phyloP scores from a whole-genome alignment of 169 alveolate species.

The Eimeria falciformis region DNA sequence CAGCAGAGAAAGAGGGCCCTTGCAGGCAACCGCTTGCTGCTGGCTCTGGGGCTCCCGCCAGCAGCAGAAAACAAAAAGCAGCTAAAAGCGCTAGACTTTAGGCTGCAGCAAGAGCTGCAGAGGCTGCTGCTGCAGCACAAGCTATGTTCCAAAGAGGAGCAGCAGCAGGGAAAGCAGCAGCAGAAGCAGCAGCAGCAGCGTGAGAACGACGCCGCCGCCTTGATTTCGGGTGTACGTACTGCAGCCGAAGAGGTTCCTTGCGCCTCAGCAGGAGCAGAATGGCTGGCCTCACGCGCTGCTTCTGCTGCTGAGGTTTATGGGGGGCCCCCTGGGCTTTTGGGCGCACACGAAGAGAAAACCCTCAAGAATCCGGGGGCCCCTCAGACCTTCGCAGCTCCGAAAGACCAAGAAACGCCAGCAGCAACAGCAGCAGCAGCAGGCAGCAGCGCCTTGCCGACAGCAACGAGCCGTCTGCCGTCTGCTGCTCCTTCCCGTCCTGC shows the following conservation, averaged over 20 bases:
- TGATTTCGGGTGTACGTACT: too few relatives aligned
- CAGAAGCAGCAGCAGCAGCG: background rate
- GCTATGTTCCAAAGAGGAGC: background rate
- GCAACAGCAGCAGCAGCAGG: constrained; percentile 39
- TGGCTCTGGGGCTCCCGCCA: background rate
- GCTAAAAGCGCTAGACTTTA: background rate
- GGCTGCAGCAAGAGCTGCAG: constrained; percentile 37
- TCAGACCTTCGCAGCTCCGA: too few relatives aligned
- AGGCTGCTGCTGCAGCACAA: constrained; percentile 49
- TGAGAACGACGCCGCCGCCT: too few relatives aligned
- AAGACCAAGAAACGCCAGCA: background rate
- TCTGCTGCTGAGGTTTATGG: too few relatives aligned
- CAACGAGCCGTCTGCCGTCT: too few relatives aligned
- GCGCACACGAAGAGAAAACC: too few relatives aligned
- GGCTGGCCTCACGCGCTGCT: too few relatives aligned
- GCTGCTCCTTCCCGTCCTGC: background rate
- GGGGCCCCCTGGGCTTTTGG: too few relatives aligned
- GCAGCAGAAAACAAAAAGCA: constrained; percentile 5
- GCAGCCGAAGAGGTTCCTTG: background rate
- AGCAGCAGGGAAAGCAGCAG: constrained; percentile 4
- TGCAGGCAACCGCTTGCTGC: constrained; percentile 21
- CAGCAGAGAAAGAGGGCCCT: background rate
- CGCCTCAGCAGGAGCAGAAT: constrained; percentile 1
- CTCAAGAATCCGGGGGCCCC: too few relatives aligned
- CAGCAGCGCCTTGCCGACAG: too few relatives aligned